phyloP scores from a whole-genome alignment of 805 yeast genomes.

The Pichia pseudocactophila region DNA sequence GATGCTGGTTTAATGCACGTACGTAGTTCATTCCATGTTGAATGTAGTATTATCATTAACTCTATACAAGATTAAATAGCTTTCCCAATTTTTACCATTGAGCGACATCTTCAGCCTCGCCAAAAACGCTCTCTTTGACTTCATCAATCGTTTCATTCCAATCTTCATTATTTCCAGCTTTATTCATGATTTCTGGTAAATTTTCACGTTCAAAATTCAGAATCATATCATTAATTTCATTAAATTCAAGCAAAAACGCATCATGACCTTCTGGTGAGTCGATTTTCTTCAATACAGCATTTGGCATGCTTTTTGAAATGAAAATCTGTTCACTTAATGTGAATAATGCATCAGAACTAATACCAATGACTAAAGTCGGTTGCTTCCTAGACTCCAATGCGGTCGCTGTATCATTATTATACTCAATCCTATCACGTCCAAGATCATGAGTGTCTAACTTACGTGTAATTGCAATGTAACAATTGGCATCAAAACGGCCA shows the following conservation, averaged over 20 bases:
- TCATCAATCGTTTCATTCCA: constrained; percentile 38
- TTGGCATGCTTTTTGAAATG: constrained; percentile 65
- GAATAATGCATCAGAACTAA: constrained; percentile 85
- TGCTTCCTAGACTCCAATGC: constrained; percentile 54
- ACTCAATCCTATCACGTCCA: constrained; percentile 57
- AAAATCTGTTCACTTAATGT: constrained; percentile 87
- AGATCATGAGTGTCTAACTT: constrained; percentile 94
- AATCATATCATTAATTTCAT: constrained; percentile 64
- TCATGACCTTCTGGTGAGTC: constrained; percentile 96
- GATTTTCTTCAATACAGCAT: constrained; percentile 58
- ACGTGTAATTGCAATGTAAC: constrained; percentile 88
- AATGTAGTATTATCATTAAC: not conserved
- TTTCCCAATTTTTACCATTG: constrained; percentile 52
- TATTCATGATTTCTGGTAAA: constrained; percentile 50
- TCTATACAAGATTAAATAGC: not conserved
- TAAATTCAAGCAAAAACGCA: constrained; percentile 88
- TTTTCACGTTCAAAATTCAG: constrained; percentile 52
- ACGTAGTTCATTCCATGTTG: not conserved
- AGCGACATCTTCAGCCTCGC: constrained; percentile 94
- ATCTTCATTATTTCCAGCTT: constrained; percentile 38
- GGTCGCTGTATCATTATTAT: constrained; percentile 31
- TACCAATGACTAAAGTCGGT: constrained; percentile 83
- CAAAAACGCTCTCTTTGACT: constrained; percentile 66
- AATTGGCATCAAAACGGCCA: constrained; percentile 88
- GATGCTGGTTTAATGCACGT: constrained; percentile 21